Evolutionary conservation across 2,329 filamentous ascomycete genomes (phyloP).

Genomic region (Diaporthe caulivora): DNA sequence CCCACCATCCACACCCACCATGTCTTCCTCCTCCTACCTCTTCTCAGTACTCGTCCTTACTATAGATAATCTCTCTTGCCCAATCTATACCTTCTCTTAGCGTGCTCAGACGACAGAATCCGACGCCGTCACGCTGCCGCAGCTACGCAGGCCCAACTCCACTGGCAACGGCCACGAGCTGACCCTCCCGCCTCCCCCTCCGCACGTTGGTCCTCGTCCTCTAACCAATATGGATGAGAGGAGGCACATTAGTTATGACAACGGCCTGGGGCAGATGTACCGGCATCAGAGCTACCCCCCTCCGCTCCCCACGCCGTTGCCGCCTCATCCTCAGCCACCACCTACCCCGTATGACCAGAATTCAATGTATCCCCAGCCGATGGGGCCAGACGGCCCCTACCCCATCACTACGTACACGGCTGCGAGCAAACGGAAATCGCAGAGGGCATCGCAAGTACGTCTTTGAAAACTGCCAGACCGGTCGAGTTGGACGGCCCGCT

Average conservation of each 20-base stretch:
- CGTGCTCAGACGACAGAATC: slow-evolving; percentile 66
- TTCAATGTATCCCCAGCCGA: slow-evolving; percentile 44
- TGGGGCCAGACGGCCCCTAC: slow-evolving; percentile 54
- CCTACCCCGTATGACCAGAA: slow-evolving; percentile 51
- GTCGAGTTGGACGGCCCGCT: slow-evolving; percentile 27
- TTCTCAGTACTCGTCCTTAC: slow-evolving; percentile 48
- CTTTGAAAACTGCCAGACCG: not conserved
- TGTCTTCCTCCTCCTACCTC: slow-evolving; percentile 52
- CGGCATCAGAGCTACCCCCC: slow-evolving; percentile 56
- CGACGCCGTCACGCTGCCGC: slow-evolving; percentile 59
- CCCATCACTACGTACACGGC: slow-evolving; percentile 56
- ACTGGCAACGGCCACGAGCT: slow-evolving; percentile 58
- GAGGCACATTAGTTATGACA: slow-evolving; percentile 67
- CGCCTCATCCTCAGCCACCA: slow-evolving; percentile 45
- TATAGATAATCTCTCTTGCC: slow-evolving; percentile 42
- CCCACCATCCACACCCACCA: slow-evolving; percentile 49
- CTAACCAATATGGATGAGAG: slow-evolving; percentile 61
- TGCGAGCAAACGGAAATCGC: slow-evolving; percentile 70
- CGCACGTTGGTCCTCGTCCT: slow-evolving; percentile 35
- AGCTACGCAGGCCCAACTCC: slow-evolving; percentile 65
- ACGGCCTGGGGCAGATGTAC: slow-evolving; percentile 57
- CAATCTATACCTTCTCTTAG: slow-evolving; percentile 52
- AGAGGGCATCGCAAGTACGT: slow-evolving; percentile 72
- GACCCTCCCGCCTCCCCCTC: slow-evolving; percentile 46
- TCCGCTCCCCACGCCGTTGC: slow-evolving; percentile 53